phyloP scores from a whole-genome alignment of 2,329 filamentous ascomycete genomes.

The Coniochaeta hoffmannii region DNA sequence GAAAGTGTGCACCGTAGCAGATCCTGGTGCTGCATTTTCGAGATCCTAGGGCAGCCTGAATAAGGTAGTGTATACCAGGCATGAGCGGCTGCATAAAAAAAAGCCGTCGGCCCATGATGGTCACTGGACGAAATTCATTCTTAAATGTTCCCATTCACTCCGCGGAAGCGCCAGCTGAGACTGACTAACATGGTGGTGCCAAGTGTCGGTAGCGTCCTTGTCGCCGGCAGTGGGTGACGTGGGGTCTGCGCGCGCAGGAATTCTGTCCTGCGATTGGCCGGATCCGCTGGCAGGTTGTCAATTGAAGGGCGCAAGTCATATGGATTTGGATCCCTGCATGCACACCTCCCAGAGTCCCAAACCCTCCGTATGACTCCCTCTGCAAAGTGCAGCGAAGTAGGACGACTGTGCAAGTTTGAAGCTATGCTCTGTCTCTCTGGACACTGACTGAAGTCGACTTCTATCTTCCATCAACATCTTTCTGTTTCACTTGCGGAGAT shows the following conservation, averaged over 20 bases:
- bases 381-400: background rate
- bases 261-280: background rate
- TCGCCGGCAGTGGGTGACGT: background rate
- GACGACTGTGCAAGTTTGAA: background rate
- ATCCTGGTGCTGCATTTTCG: no score
- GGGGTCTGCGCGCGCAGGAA: background rate
- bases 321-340: background rate
- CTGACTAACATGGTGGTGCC: no score
- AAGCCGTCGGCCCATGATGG: no score
- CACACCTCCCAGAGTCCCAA: background rate
- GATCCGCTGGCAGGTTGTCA: background rate
- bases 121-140: no score
- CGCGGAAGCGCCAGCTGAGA: background rate
- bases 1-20: no score
- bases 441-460: background rate
- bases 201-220: no score
- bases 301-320: slow-evolving; percentile 2
- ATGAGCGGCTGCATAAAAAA: no score
- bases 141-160: no score
- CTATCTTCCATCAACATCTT: background rate
- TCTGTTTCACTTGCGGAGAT: no score
- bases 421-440: no score
- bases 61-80: no score
- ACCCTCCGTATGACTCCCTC: background rate
- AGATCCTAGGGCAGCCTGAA: no score